Evolutionary conservation across 306 rosid genomes (phyloP).

Genomic region (Quercus bicolor): DNA sequence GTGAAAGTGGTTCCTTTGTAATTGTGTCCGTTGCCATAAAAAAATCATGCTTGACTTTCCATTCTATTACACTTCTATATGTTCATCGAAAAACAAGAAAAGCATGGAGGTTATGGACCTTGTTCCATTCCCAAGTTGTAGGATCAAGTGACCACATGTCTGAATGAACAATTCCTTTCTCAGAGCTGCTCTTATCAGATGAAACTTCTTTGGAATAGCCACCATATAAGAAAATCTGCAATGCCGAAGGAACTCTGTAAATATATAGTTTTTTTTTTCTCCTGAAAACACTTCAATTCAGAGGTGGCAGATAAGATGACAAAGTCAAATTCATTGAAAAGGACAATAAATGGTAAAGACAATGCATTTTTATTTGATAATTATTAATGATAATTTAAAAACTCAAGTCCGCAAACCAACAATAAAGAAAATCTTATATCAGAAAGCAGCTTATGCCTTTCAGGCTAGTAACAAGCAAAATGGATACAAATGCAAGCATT

Average conservation of each 20-base stretch:
- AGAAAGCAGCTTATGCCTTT: not conserved
- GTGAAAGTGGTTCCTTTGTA: not conserved
- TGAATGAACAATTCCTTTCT: constrained; percentile 89
- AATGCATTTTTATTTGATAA: not conserved
- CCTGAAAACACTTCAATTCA: not conserved
- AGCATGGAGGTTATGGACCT: constrained; percentile 40
- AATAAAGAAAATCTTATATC: not conserved
- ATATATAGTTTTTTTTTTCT: not conserved
- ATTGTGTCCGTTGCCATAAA: not conserved
- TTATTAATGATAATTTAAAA: not conserved
- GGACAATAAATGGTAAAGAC: not conserved
- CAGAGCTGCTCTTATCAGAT: constrained; percentile 67
- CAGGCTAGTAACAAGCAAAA: not conserved
- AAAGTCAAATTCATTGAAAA: not conserved
- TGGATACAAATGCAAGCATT: not conserved
- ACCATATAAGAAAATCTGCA: constrained; percentile 89
- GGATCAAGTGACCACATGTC: constrained; percentile 99
- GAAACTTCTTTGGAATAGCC: constrained; percentile 95
- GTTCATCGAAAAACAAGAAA: not conserved
- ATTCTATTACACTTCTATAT: not conserved
- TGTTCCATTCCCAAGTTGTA: constrained; percentile 98
- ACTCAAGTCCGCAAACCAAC: not conserved
- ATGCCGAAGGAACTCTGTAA: constrained; percentile 24
- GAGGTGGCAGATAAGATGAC: not conserved
- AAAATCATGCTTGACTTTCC: not conserved